These are phyloP conservation scores for Trichosporon sp. DNA, from an alignment of 1,284 basidiomycete genomes.

Conservation along the genomic window DNA sequence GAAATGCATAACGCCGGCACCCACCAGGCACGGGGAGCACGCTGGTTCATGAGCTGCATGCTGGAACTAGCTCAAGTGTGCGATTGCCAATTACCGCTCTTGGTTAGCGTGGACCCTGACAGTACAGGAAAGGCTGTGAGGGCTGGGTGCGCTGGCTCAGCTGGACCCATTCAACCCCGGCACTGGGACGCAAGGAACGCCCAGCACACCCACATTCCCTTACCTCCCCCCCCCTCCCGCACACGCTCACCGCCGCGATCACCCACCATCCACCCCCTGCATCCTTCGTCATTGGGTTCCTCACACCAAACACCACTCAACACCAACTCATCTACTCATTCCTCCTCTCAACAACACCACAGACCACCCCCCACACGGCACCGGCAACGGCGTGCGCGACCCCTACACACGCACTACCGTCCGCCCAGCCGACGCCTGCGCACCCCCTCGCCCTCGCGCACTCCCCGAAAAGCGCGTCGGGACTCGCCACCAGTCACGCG, in stretches of 20 bases:
- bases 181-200: conserved; percentile 2
- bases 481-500: conserved; percentile 17
- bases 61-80: conserved; percentile 1
- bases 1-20: not conserved
- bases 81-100: conserved; percentile 10
- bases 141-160: not conserved
- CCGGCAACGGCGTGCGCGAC: conserved; percentile 1
- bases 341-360: conserved; percentile 8
- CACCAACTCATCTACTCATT: conserved; percentile 19
- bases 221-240: not conserved
- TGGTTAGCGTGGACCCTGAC: conserved; percentile 4
- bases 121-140: not conserved
- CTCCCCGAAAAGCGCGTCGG: conserved; percentile 3
- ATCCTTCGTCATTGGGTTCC: conserved; percentile 17
- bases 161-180: too few relatives aligned
- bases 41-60: not conserved
- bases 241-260: not conserved
- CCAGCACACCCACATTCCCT: conserved; percentile 12
- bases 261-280: not conserved
- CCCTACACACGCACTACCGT: not conserved
- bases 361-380: not conserved
- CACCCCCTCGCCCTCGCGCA: not conserved
- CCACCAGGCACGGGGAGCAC: not conserved
- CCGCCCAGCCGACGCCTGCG: not conserved
- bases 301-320: conserved; percentile 18